phyloP scores from a whole-genome alignment of 169 alveolate species.

The Nephromyces sp. region DNA sequence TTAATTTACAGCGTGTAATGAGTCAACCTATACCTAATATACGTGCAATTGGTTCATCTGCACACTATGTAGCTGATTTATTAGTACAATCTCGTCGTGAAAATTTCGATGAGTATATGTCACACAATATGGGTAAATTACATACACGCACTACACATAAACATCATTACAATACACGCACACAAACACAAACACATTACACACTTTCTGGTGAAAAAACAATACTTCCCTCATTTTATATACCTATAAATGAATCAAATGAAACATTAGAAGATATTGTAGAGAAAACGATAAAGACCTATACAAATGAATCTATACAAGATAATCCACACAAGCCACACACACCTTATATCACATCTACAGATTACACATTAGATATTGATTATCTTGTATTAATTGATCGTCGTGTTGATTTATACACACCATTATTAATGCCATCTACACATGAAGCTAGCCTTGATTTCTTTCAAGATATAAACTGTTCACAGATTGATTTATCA shows the following conservation, averaged over 20 bases:
- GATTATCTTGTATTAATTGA: slow-evolving; percentile 40
- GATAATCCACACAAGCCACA: too few relatives aligned
- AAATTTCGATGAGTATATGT: not conserved
- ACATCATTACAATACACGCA: not conserved
- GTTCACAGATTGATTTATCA: slow-evolving; percentile 54
- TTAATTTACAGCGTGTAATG: not conserved
- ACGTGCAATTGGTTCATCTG: not conserved
- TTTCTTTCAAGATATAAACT: slow-evolving; percentile 44
- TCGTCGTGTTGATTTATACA: slow-evolving; percentile 53
- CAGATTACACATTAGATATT: not conserved
- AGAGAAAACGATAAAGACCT: too few relatives aligned
- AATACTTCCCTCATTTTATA: not conserved
- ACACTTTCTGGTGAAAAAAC: not conserved
- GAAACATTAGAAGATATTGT: too few relatives aligned
- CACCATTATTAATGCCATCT: slow-evolving; percentile 62
- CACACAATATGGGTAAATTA: not conserved
- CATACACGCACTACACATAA: too few relatives aligned
- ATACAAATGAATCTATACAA: too few relatives aligned
- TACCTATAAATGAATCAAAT: not conserved
- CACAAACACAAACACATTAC: not conserved
- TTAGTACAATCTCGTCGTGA: not conserved
- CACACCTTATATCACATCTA: not conserved
- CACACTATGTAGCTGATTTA: not conserved
- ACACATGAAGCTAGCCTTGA: slow-evolving; percentile 64
- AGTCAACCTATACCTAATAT: not conserved